These are phyloP conservation scores for Colletotrichum sp. DNA, from an alignment of 2,329 filamentous ascomycete genomes.

Conservation along the genomic window DNA sequence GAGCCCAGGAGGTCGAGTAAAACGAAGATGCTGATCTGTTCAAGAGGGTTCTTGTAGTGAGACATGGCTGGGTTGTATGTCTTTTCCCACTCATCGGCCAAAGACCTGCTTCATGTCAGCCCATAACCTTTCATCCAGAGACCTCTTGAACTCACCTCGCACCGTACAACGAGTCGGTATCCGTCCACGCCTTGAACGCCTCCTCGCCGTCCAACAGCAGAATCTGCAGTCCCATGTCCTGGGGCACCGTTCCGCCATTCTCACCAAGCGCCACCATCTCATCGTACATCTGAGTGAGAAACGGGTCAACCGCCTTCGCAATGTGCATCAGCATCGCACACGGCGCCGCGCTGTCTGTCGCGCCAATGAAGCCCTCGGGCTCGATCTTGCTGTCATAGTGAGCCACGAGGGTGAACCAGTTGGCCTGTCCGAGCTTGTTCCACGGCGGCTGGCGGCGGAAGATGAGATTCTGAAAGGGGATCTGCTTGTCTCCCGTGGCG, in stretches of 20 bases:
- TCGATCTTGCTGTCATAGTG: conserved; percentile 82
- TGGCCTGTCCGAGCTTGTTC: conserved; percentile 70
- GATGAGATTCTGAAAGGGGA: conserved; percentile 81
- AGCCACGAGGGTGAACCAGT: conserved; percentile 77
- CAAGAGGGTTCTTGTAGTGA: conserved; percentile 70
- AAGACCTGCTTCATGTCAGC: conserved; percentile 44
- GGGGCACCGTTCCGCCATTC: conserved; percentile 55
- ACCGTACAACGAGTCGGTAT: conserved; percentile 77
- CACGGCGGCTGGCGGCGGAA: conserved; percentile 80
- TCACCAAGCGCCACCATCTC: conserved; percentile 65
- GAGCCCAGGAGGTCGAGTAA: conserved; percentile 76
- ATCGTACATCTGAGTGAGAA: conserved; percentile 75
- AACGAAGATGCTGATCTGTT: conserved; percentile 77
- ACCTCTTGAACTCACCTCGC: conserved; percentile 54
- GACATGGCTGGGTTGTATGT: conserved; percentile 69
- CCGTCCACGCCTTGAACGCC: conserved; percentile 75
- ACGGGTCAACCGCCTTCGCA: conserved; percentile 72
- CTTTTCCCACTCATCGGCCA: conserved; percentile 75
- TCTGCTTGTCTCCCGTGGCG: conserved; percentile 60
- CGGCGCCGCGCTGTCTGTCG: conserved; percentile 82
- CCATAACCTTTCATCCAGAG: background rate
- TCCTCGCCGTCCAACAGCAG: conserved; percentile 84
- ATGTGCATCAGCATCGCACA: conserved; percentile 86
- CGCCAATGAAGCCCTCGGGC: conserved; percentile 80
- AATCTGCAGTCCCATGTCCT: conserved; percentile 78